Conservation (phyloP, 1,284 basidiomycete genomes). For the Ceratobasidium sp. region DNA sequence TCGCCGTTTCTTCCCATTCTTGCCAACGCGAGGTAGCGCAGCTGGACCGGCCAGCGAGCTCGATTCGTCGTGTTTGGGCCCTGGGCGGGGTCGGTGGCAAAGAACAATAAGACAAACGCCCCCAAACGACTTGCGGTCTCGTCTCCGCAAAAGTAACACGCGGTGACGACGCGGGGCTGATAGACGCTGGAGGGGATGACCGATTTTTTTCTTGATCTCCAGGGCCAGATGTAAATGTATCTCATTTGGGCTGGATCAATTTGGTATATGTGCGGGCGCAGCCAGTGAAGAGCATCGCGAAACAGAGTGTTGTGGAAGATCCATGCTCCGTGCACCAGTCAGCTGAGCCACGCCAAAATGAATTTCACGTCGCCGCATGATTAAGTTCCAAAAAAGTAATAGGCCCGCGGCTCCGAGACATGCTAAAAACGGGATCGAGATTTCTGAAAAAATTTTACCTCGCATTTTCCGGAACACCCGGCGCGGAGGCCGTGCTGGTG, state of each 20-base stretch:
- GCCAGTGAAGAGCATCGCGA: background rate
- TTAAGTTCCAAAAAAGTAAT: background rate
- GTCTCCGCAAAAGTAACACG: background rate
- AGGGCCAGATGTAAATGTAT: background rate
- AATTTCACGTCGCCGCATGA: background rate
- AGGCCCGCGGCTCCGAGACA: background rate
- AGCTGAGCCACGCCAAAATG: background rate
- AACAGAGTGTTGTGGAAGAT: background rate
- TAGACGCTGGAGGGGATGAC: background rate
- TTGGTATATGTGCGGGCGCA: background rate
- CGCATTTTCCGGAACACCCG: background rate
- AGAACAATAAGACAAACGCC: background rate
- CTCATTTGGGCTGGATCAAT: background rate
- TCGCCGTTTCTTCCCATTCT: background rate
- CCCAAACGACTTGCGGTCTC: background rate
- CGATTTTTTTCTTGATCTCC: conserved; percentile 4
- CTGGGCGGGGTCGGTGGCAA: background rate
- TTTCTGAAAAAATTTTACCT: background rate
- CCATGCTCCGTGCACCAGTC: background rate
- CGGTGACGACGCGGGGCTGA: background rate
- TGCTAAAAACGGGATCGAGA: background rate
- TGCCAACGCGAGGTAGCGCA: background rate
- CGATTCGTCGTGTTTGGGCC: background rate
- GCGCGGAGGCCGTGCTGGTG: background rate
- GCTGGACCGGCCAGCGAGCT: conserved; percentile 11